These are phyloP conservation scores for Xylariaceae sp. DNA, from an alignment of 2,329 filamentous ascomycete genomes.

Conservation along the genomic window DNA sequence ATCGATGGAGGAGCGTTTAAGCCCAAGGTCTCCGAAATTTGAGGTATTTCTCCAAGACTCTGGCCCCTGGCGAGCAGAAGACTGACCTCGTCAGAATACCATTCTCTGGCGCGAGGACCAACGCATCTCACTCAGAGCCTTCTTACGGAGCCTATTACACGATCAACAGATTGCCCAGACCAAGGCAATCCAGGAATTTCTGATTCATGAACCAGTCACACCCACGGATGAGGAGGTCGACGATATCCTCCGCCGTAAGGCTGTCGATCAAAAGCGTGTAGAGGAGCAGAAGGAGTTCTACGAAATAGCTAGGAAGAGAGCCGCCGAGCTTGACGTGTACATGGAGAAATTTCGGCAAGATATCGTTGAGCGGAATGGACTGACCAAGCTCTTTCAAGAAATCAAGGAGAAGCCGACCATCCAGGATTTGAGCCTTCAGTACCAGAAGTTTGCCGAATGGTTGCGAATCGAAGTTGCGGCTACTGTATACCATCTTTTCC, in stretches of 20 bases:
- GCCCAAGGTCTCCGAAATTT: conserved; percentile 25
- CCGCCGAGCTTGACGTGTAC: conserved; percentile 89
- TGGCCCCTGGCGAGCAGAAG: conserved; percentile 6
- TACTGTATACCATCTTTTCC: conserved; percentile 92
- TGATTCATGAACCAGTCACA: conserved; percentile 64
- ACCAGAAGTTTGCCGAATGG: conserved; percentile 98
- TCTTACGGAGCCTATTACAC: conserved; percentile 76
- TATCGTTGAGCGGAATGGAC: conserved; percentile 66
- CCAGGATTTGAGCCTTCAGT: conserved; percentile 82
- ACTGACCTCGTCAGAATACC: conserved; percentile 38
- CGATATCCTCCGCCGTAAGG: conserved; percentile 73
- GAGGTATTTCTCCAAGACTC: conserved; percentile 12
- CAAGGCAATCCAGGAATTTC: conserved; percentile 75
- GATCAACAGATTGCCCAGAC: conserved; percentile 80
- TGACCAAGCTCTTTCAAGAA: conserved; percentile 87
- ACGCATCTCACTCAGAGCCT: conserved; percentile 83
- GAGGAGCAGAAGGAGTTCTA: conserved; percentile 94
- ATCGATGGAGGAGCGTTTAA: conserved; percentile 36
- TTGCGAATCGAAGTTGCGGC: conserved; percentile 93
- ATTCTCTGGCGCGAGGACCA: conserved; percentile 80
- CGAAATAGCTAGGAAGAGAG: conserved; percentile 84
- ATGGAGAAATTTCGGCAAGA: conserved; percentile 84
- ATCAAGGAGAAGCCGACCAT: conserved; percentile 87
- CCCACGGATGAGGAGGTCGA: conserved; percentile 74
- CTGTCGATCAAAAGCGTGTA: conserved; percentile 77